These are phyloP conservation scores for Leccinum truebloodii DNA, from an alignment of 768 basidiomycete genomes.

Conservation along the genomic window DNA sequence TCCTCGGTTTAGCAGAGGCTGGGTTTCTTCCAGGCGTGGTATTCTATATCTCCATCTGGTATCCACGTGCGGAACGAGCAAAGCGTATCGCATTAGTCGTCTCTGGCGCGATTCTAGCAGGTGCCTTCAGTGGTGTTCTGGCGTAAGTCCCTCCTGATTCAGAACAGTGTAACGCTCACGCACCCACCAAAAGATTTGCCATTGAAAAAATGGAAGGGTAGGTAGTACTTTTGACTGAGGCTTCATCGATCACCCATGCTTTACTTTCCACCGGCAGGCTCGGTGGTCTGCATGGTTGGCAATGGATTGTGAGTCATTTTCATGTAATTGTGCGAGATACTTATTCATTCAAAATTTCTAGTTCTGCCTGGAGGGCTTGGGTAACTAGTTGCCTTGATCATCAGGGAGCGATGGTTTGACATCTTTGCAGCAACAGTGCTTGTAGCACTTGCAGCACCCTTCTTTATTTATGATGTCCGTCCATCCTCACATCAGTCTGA, in stretches of 20 bases:
- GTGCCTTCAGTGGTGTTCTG: slow-evolving; percentile 46
- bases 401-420: neutral
- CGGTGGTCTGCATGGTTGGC: slow-evolving; percentile 38
- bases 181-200: slow-evolving; percentile 29
- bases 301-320: slow-evolving; percentile 36
- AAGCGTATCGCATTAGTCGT: slow-evolving; percentile 58
- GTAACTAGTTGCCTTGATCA: slow-evolving; percentile 10
- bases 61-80: slow-evolving; percentile 56
- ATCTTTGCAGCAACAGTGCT: slow-evolving; percentile 12
- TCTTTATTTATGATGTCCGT: slow-evolving; percentile 53
- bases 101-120: slow-evolving; percentile 55
- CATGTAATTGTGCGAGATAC: too few relatives aligned
- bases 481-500: neutral
- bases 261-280: slow-evolving; percentile 18
- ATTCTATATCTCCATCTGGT: slow-evolving; percentile 55
- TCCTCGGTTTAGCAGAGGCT: slow-evolving; percentile 48
- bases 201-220: slow-evolving; percentile 37
- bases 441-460: slow-evolving; percentile 33
- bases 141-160: slow-evolving; percentile 36
- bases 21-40: slow-evolving; percentile 43
- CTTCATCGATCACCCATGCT: neutral
- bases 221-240: slow-evolving; percentile 19
- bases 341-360: slow-evolving; percentile 12
- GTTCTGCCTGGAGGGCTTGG: slow-evolving; percentile 34
- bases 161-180: neutral